These are phyloP conservation scores for Talaromyces rugulosus DNA, from an alignment of 2,329 filamentous ascomycete genomes.

Conservation along the genomic window DNA sequence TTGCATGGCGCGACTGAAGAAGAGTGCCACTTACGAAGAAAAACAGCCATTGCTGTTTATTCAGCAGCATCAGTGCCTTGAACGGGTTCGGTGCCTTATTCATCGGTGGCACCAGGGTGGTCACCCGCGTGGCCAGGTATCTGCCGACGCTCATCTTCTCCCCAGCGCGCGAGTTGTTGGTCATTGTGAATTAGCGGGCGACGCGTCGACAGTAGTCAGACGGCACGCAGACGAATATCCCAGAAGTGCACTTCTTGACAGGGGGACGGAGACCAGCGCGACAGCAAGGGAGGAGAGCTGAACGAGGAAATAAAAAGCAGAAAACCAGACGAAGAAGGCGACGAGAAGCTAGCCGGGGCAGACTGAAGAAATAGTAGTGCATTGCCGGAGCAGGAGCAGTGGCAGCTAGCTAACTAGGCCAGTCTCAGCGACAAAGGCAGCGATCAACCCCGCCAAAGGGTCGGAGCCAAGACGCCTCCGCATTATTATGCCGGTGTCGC, in stretches of 20 bases:
- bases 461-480: neutral
- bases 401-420: no score
- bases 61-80: constrained; percentile 47
- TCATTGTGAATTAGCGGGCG: neutral
- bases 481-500: neutral
- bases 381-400: no score
- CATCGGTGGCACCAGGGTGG: constrained; percentile 55
- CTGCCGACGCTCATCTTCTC: constrained; percentile 25
- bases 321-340: neutral
- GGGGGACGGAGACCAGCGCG: neutral
- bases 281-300: neutral
- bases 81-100: constrained; percentile 52
- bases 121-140: constrained; percentile 52
- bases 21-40: constrained; percentile 37
- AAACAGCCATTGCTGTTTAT: constrained; percentile 56
- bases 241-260: neutral
- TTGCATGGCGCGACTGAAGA: neutral
- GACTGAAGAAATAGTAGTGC: neutral
- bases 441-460: neutral
- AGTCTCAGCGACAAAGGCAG: neutral
- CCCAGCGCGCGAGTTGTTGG: neutral
- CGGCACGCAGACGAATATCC: neutral
- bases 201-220: neutral
- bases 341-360: neutral
- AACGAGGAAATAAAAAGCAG: neutral